phyloP scores from a whole-genome alignment of 2,329 filamentous ascomycete genomes.

The Microthyrium microscopicum region DNA sequence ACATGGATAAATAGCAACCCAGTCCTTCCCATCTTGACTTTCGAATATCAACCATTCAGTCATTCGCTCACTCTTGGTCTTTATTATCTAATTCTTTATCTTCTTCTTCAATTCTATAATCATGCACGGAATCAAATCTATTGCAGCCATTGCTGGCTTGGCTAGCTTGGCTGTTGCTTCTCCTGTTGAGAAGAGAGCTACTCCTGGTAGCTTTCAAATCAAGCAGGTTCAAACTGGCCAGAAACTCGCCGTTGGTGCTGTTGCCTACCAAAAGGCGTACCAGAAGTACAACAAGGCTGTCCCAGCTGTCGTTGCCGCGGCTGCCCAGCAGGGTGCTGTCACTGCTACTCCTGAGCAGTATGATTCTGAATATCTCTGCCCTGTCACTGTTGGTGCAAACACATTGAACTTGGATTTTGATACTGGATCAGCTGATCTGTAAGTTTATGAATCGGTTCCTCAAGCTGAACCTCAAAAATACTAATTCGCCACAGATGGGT shows the following conservation, averaged over 20 bases:
- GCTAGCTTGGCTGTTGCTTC: background rate
- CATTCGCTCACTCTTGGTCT: too few species aligned
- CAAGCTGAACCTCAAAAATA: background rate
- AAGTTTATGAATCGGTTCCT: background rate
- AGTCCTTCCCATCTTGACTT: too few species aligned
- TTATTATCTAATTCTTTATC: too few species aligned
- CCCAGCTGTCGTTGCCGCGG: background rate
- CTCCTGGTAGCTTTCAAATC: background rate
- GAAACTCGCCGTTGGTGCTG: background rate
- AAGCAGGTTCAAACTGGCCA: background rate
- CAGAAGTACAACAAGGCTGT: background rate
- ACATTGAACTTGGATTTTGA: slow-evolving; percentile 55
- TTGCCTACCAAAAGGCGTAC: background rate
- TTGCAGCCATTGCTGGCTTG: too few species aligned
- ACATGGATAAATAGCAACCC: too few species aligned
- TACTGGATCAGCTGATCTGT: slow-evolving; percentile 56
- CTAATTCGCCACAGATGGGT: slow-evolving; percentile 30
- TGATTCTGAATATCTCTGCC: slow-evolving; percentile 54
- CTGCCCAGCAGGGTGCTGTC: slow-evolving; percentile 35
- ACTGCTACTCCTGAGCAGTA: slow-evolving; percentile 46
- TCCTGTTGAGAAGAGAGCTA: background rate
- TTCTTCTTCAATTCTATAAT: too few species aligned
- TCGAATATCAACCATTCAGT: too few species aligned
- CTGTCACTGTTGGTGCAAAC: slow-evolving; percentile 52
- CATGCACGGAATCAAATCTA: too few species aligned